Percentiles rank a stretch among this genome's conserved stretches.
These are phyloP conservation scores for Mitragyna speciosa DNA, from an alignment of 257 asterid species.

Conservation along the genomic window DNA sequence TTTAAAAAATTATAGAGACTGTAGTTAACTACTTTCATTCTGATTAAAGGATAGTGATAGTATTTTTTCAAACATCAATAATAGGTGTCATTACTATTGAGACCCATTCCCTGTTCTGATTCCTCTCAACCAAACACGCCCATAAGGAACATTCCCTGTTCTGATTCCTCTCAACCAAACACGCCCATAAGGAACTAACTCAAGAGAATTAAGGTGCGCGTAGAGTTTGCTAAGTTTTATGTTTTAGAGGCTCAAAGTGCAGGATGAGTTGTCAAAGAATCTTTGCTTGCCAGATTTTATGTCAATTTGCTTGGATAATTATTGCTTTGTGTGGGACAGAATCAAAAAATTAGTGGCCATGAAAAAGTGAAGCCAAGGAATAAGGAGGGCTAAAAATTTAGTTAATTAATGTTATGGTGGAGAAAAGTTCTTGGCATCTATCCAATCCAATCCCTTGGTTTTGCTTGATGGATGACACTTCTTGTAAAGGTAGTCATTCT, in stretches of 20 bases:
- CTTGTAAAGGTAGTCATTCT: background rate
- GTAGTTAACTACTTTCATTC: too few species aligned
- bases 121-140: too few species aligned
- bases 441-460: conserved; percentile 7
- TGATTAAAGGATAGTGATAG: too few species aligned
- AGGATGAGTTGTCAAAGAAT: conserved; percentile 11
- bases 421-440: background rate
- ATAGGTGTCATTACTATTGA: too few species aligned
- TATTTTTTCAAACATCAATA: too few species aligned
- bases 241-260: background rate
- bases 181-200: too few species aligned
- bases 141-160: too few species aligned
- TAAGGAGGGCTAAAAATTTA: background rate
- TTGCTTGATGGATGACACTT: background rate
- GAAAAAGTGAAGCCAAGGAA: background rate
- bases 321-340: background rate
- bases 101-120: too few species aligned
- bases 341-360: background rate
- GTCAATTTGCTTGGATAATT: background rate
- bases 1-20: too few species aligned
- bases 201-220: too few species aligned
- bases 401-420: background rate
- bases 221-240: background rate
- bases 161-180: too few species aligned
- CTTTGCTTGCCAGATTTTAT: background rate